Evolutionary conservation across 148 eudicot genomes (phyloP).

Genomic region (Cornus kousa): DNA sequence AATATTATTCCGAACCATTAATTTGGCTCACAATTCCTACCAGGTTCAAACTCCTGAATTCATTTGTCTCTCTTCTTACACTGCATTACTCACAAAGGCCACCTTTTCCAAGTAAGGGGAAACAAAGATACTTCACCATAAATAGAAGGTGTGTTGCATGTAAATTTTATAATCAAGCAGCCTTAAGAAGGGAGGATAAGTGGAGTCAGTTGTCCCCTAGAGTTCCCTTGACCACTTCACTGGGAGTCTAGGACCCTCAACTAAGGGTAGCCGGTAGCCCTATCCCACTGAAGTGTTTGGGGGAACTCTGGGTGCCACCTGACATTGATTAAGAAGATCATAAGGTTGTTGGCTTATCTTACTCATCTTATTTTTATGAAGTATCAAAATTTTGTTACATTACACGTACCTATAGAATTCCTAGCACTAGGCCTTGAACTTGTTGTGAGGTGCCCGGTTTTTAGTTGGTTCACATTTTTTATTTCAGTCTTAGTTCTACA

Average conservation of each 20-base stretch:
- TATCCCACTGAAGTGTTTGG: conserved; percentile 21
- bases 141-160: not conserved
- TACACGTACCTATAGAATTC: too few species aligned
- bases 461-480: too few species aligned
- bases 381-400: too few species aligned
- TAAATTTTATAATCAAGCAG: not conserved
- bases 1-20: not conserved
- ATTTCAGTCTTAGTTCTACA: too few species aligned
- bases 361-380: too few species aligned
- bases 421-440: too few species aligned
- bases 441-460: too few species aligned
- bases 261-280: not conserved
- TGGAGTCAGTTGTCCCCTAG: conserved; percentile 11
- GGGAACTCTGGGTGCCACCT: conserved; percentile 18
- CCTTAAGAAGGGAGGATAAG: not conserved
- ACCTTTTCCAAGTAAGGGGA: not conserved
- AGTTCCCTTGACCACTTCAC: conserved; percentile 24
- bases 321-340: not conserved
- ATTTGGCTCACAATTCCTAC: not conserved
- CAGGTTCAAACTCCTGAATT: not conserved
- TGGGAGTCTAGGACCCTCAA: not conserved
- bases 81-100: not conserved
- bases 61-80: not conserved
- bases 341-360: not conserved
- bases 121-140: not conserved